Percentiles rank a stretch among this genome's conserved stretches.
phyloP scores from a whole-genome alignment of 2,329 filamentous ascomycete species.

The Calonectria hongkongensis region DNA sequence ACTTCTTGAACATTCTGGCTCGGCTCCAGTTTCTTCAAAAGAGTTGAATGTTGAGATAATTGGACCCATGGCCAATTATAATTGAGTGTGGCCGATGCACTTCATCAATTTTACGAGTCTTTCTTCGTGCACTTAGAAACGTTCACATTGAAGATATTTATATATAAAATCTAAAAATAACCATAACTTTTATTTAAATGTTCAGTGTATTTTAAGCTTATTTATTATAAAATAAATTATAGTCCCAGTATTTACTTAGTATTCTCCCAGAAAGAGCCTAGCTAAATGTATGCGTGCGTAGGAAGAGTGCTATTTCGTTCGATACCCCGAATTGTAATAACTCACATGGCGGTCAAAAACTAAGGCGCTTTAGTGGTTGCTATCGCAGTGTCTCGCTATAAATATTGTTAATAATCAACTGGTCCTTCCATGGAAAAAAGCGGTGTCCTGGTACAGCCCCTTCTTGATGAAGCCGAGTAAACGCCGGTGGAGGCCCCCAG shows the following conservation, averaged over 20 bases:
- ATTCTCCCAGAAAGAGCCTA: too few relatives aligned
- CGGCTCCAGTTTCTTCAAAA: not conserved
- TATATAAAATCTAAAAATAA: too few relatives aligned
- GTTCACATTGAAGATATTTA: too few relatives aligned
- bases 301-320: not conserved
- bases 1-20: not conserved
- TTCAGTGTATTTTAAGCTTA: too few relatives aligned
- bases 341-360: not conserved
- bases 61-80: not conserved
- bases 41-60: not conserved
- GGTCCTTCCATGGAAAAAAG: not conserved
- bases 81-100: not conserved
- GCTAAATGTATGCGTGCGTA: too few relatives aligned
- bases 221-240: too few relatives aligned
- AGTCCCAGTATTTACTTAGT: too few relatives aligned
- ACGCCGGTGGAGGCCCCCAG: too few relatives aligned
- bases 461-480: too few relatives aligned
- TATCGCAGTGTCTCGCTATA: not conserved
- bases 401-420: not conserved
- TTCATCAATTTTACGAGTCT: too few relatives aligned
- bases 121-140: too few relatives aligned
- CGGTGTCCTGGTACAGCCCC: not conserved
- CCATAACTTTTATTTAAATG: too few relatives aligned
- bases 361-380: not conserved
- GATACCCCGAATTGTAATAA: not conserved